phyloP scores from a whole-genome alignment of 2,329 filamentous ascomycete genomes.

The Fusarium verticillioides region DNA sequence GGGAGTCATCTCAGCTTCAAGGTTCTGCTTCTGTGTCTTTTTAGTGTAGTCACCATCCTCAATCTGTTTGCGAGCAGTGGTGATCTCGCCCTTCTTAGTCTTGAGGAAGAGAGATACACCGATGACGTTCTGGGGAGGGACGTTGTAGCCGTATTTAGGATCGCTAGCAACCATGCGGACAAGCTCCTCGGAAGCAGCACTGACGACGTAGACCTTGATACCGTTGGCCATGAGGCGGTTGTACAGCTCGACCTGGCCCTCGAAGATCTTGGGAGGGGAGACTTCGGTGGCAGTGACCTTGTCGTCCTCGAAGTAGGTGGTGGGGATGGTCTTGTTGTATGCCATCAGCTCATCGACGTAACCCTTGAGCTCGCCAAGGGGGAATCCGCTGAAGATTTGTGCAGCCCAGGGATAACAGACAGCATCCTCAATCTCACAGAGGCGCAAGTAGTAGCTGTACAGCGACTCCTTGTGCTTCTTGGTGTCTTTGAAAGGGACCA shows the following conservation, averaged over 20 bases:
- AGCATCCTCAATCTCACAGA: conserved; percentile 55
- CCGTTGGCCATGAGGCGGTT: conserved; percentile 56
- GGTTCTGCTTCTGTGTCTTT: conserved; percentile 45
- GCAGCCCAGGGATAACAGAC: conserved; percentile 58
- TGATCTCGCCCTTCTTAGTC: conserved; percentile 47
- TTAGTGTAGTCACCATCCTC: conserved; percentile 50
- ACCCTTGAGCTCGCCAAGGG: conserved; percentile 57
- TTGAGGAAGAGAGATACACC: conserved; percentile 54
- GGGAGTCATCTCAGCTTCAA: conserved; percentile 54
- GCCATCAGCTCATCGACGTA: conserved; percentile 61
- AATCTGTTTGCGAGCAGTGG: conserved; percentile 55
- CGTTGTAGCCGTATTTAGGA: conserved; percentile 58
- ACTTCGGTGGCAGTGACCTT: conserved; percentile 45
- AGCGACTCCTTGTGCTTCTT: conserved; percentile 53
- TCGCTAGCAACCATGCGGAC: conserved; percentile 59
- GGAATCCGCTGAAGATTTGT: conserved; percentile 55
- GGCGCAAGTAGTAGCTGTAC: conserved; percentile 58
- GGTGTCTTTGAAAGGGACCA: conserved; percentile 57
- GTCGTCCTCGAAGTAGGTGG: conserved; percentile 52
- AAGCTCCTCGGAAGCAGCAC: conserved; percentile 56
- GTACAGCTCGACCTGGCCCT: conserved; percentile 57
- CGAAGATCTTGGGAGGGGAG: conserved; percentile 51
- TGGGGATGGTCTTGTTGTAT: conserved; percentile 51
- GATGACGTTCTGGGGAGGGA: conserved; percentile 56
- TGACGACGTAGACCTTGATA: conserved; percentile 57